Evolutionary conservation across 2,329 filamentous ascomycete species (phyloP), one percentile per base, ranked within the genome.

Genomic region (Verticillium klebahnii): DNA sequence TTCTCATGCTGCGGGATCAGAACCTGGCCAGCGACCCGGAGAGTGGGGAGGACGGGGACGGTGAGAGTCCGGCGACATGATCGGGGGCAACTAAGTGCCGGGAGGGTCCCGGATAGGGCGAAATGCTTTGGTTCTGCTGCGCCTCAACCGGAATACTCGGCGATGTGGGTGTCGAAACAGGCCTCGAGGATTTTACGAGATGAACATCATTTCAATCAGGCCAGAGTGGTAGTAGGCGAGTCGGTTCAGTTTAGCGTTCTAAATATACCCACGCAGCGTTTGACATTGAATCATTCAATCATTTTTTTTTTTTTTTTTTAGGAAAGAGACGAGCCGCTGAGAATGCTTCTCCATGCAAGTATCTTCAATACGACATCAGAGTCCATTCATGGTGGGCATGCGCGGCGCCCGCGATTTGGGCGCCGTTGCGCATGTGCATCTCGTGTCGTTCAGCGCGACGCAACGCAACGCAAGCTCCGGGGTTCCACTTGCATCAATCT

Each of bases 1-100:
- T 85, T 12, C 66, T 80, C 52, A 67, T 72, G n/a, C 72, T 74
- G 67, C 73, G 77, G 63, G 76, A 83, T 39, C 75, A 78, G 58
- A 82, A 83, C 57, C 72, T 83, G 23, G 77, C 76, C 0, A 69
- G 71, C 5, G 77, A 80, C 50, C 78, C 78, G 34, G 73, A 77
- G 58, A 75, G 74, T 56, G 54, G 54, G 54, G 54, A 56, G 11
- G 40, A 59, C 50, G 52, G 40, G 11, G n/a, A 60, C 23, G 5
- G 52, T 17, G 58, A 37, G 40, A 62, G 19, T 34, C 37, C 61
- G 59, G 54, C 19, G 59, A 39, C 56, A 34, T 45, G 56, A 54
- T n/a, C 50, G 45, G 45, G 29, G 45, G 4, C 19, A 8, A 2
- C 5, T 29, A 19, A 23, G 45, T 52, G 19, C 11, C 45, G 19